These are phyloP conservation scores for Paraphaeosphaeria sporulosa DNA, from an alignment of 2,329 filamentous ascomycete species.

Conservation along the genomic window DNA sequence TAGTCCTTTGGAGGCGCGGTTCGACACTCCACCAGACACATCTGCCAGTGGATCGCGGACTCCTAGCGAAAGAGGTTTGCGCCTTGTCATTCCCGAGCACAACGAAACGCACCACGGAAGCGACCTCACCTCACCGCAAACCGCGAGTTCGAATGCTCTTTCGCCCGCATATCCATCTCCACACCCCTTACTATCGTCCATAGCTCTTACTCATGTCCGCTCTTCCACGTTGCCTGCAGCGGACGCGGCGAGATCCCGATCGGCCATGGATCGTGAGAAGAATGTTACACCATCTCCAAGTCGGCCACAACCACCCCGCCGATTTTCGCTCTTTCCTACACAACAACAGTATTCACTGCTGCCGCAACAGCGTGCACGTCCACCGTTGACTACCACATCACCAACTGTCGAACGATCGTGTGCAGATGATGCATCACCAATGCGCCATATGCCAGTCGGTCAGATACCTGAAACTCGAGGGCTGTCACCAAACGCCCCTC, in stretches of 20 bases:
- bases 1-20: slow-evolving; percentile 27
- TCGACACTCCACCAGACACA: slow-evolving; percentile 22
- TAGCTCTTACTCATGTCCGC: slow-evolving; percentile 11
- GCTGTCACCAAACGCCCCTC: slow-evolving; percentile 7
- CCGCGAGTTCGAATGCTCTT: slow-evolving; percentile 36
- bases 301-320: slow-evolving; percentile 12
- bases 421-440: slow-evolving; percentile 3
- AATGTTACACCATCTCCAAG: slow-evolving; percentile 17
- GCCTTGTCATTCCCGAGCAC: slow-evolving; percentile 31
- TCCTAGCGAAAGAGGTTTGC: slow-evolving; percentile 31
- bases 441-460: slow-evolving; percentile 16
- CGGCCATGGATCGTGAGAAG: slow-evolving; percentile 12
- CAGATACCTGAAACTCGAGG: slow-evolving; percentile 13
- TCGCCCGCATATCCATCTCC: slow-evolving; percentile 35
- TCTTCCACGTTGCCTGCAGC: slow-evolving; percentile 26
- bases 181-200: slow-evolving; percentile 29
- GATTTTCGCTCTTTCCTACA: slow-evolving; percentile 18
- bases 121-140: slow-evolving; percentile 32
- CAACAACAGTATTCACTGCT: slow-evolving; percentile 15
- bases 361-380: slow-evolving; percentile 7
- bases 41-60: slow-evolving; percentile 16
- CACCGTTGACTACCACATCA: slow-evolving; percentile 6
- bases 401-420: slow-evolving; percentile 10
- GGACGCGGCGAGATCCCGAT: slow-evolving; percentile 16
- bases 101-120: slow-evolving; percentile 13